phyloP scores from a whole-genome alignment of 441 rosid genomes.

The Capsella rubella region DNA sequence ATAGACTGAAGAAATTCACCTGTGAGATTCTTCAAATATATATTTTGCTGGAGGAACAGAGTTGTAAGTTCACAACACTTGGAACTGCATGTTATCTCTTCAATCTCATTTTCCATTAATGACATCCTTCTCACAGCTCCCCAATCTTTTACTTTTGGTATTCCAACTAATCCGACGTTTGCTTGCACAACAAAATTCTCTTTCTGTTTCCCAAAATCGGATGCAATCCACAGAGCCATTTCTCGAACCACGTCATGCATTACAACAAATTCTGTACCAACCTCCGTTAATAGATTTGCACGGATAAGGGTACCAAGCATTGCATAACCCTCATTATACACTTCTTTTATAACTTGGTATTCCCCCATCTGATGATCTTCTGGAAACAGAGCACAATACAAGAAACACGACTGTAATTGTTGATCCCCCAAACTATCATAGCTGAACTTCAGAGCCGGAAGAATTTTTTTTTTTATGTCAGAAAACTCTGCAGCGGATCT shows the following conservation, averaged over 20 bases:
- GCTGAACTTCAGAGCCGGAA: slow-evolving; percentile 40
- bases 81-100: not conserved
- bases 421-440: slow-evolving; percentile 40
- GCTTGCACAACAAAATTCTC: slow-evolving; percentile 42
- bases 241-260: slow-evolving; percentile 52
- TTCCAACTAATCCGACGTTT: slow-evolving; percentile 20
- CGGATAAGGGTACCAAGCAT: slow-evolving; percentile 38
- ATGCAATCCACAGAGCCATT: slow-evolving; percentile 51
- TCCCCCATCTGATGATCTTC: not conserved
- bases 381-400: slow-evolving; percentile 49
- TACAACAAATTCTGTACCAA: fast-evolving
- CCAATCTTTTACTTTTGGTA: slow-evolving; percentile 38
- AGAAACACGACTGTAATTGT: slow-evolving; percentile 31
- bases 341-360: not conserved
- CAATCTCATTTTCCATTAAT: slow-evolving; percentile 39
- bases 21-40: not conserved
- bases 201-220: slow-evolving; percentile 18
- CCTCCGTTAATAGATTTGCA: slow-evolving; percentile 41
- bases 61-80: slow-evolving; percentile 41
- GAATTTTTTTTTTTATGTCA: slow-evolving; percentile 33
- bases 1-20: slow-evolving; percentile 37
- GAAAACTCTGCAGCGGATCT: not conserved
- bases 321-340: slow-evolving; percentile 15
- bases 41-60: slow-evolving; percentile 29
- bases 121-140: slow-evolving; percentile 40